Conservation (phyloP, 805 yeast species). For the Clavispora santaluciae region DNA sequence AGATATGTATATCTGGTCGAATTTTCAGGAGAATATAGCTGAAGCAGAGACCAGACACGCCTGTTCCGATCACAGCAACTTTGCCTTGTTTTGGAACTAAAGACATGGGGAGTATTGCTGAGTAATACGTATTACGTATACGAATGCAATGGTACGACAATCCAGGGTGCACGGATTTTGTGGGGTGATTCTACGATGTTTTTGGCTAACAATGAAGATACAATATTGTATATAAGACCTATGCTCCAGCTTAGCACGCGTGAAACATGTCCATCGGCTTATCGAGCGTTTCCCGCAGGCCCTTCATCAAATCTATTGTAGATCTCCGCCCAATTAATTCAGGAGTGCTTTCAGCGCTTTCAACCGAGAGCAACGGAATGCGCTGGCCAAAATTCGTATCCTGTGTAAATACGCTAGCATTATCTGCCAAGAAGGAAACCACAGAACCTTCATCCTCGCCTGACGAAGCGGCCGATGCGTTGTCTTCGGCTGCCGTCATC, state of each 20-base stretch:
- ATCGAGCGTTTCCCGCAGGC: constrained; percentile 24
- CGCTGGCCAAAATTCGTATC: constrained; percentile 22
- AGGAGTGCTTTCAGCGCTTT: constrained; percentile 16
- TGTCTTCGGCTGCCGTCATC: not conserved
- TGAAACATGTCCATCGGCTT: constrained; percentile 20
- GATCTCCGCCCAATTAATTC: constrained; percentile 1
- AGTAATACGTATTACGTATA: not conserved
- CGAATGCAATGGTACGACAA: not conserved
- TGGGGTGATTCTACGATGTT: not conserved
- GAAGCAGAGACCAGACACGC: constrained; percentile 79
- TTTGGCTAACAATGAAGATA: not conserved
- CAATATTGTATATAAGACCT: not conserved
- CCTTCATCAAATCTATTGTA: constrained; percentile 4
- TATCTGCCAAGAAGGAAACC: constrained; percentile 4
- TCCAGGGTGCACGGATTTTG: constrained; percentile 1
- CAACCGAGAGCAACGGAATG: constrained; percentile 23
- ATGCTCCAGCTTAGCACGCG: constrained; percentile 12
- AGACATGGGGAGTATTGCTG: constrained; percentile 14
- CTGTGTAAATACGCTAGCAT: constrained; percentile 14
- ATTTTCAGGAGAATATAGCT: constrained; percentile 61
- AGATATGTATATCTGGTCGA: constrained; percentile 72
- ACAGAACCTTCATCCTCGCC: constrained; percentile 12
- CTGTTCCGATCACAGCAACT: constrained; percentile 81
- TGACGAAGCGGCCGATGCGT: constrained; percentile 1
- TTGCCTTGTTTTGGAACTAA: constrained; percentile 28